phyloP scores from a whole-genome alignment of 352 stramenopile species.

The Phytophthora ramorum region DNA sequence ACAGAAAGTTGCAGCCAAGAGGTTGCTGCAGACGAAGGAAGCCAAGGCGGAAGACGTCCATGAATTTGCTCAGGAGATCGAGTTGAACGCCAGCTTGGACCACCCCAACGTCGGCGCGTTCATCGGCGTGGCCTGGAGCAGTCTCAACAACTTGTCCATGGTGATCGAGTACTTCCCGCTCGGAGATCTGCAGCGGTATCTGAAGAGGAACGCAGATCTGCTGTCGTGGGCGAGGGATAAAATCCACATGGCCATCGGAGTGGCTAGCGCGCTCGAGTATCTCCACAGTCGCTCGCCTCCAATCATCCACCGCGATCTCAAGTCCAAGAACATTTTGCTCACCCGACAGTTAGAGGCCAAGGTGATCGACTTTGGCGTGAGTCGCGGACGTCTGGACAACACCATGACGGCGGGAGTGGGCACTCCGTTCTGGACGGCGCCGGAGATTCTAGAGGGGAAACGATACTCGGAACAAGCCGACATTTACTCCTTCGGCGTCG shows the following conservation, averaged over 20 bases:
- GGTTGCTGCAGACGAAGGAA: slow-evolving; percentile 36
- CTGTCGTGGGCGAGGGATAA: slow-evolving; percentile 46
- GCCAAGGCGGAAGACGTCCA: slow-evolving; percentile 41
- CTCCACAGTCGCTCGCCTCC: slow-evolving; percentile 42
- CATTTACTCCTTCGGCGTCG: slow-evolving; percentile 73
- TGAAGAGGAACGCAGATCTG: slow-evolving; percentile 27
- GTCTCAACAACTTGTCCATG: slow-evolving; percentile 50
- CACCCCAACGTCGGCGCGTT: slow-evolving; percentile 46
- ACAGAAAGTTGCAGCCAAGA: slow-evolving; percentile 48
- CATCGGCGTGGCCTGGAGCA: slow-evolving; percentile 52
- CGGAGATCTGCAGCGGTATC: slow-evolving; percentile 48
- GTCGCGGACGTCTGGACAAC: slow-evolving; percentile 32
- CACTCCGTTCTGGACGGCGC: slow-evolving; percentile 64
- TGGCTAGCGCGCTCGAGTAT: slow-evolving; percentile 48
- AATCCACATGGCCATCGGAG: slow-evolving; percentile 40
- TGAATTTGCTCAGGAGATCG: slow-evolving; percentile 44
- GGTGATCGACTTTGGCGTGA: slow-evolving; percentile 61
- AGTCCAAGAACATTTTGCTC: slow-evolving; percentile 54
- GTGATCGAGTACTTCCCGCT: slow-evolving; percentile 49
- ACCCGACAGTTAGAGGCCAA: slow-evolving; percentile 40
- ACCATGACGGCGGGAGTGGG: slow-evolving; percentile 54
- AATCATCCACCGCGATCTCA: slow-evolving; percentile 59
- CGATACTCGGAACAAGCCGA: slow-evolving; percentile 65
- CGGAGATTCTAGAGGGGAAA: slow-evolving; percentile 64
- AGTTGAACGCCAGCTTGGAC: slow-evolving; percentile 36